Evolutionary conservation across 129 eudicot genomes (phyloP), one percentile per base, ranked within the genome.

Genomic region (Artemisia argyi): DNA sequence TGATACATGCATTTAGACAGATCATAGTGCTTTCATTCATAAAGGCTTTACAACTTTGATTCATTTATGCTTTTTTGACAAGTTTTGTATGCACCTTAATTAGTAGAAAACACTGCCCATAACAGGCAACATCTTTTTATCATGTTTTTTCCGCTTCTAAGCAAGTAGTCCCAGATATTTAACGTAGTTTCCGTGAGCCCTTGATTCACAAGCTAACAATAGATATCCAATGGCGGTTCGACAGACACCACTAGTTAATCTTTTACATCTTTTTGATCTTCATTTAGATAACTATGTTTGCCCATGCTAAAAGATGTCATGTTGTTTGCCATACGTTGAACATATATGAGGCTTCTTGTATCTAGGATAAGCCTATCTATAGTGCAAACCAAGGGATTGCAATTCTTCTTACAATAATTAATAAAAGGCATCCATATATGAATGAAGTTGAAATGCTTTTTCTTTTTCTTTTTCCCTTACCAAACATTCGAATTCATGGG

Each of bases 261-360:
- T 68, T 76, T 48, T 35, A 20, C 42, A 20, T 48, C 51, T 26
- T 53, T 52, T 22, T 75, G 44, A 66, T 75, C 46, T 39, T 39
- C 46, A 39, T 75, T 58, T 68, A 76, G 74, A 58, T 58, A 7
- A 68, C 26, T 28, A 68, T 47, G 53, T 76, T 58, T 57, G 53
- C 74, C 73, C 80, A 67, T 76, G 74, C 73, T 60, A 67, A 47
- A 67, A 66, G 61, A 58, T 76, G 60, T 58, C 28, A 67, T 58
- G 60, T 11, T 56, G 26, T 49, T 68, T 61, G 62, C 28, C 74
- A 49, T 30, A 18, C 50, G 35, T 60, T 63, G 6, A 19, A 55
- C 17, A 52, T 51, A 35, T 35, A 51, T 69, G 2, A 50, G 53
- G 61, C 61, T 35, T 32, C 56, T 50, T 68, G 63, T 47, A 16